Evolutionary conservation across 495 filamentous ascomycete species (phyloP), one percentile per base, ranked within the genome.

Genomic region (Penicillium cinerascens): DNA sequence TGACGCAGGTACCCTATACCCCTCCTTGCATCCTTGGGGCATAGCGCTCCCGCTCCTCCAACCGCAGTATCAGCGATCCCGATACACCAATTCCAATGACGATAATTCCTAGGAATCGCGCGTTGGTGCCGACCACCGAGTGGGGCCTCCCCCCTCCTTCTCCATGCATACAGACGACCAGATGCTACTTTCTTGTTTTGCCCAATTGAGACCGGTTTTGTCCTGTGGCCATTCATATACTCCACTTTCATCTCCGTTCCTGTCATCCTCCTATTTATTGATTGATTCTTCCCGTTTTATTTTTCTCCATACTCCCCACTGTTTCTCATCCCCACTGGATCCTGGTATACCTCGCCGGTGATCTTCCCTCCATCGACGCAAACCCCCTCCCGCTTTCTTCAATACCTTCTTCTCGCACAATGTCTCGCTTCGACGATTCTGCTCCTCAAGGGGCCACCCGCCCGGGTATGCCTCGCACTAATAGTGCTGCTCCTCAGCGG

Each of bases 341-440:
- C 39, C 39, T 49, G 33, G 35, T 38, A 23, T 36, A 58, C 42
- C 33, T 58, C n/a, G 42, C 43, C 44, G 33, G 38, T 43, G 45
- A 54, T 36, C 48, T 42, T 38, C 39, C 9, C 40, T 37, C n/a
- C n/a, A 21, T 39, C 17, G n/a, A 22, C n/a, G 16, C 16, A n/a
- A 36, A 48, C n/a, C 40, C n/a, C 47, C 39, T 38, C 41, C 42
- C 10, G 25, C 40, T 43, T 29, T 7, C 13, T 26, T 42, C 35
- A 33, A 40, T 54, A 47, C 29, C 45, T 36, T n/a, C n/a, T 27
- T 53, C 47, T 55, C 44, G 60, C 74, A 83, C 62, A 63, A 87
- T 88, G 85, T 75, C 82, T 70, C 73, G 74, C 58, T 83, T 83
- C 57, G 81, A 85, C 37, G 83, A 84, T 47, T 67, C 74, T 81